phyloP scores from a whole-genome alignment of 371 early-diverging fungal species.

The Lichtheimia ramosa region DNA sequence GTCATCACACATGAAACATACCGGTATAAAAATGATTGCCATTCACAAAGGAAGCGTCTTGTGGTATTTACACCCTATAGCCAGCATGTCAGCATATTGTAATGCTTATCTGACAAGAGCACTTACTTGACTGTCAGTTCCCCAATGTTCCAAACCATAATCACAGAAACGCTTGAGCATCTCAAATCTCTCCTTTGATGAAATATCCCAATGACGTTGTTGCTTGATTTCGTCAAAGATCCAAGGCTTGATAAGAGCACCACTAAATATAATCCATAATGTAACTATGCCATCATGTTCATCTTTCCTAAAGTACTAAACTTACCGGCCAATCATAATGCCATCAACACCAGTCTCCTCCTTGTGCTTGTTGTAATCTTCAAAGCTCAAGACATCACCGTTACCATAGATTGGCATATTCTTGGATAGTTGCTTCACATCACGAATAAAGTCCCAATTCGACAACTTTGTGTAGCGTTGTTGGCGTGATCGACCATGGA shows the following conservation, averaged over 20 bases:
- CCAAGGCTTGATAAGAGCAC: conserved; percentile 97
- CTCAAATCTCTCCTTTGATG: conserved; percentile 88
- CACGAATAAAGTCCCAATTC: conserved; percentile 89
- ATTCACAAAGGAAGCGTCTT: conserved; percentile 89
- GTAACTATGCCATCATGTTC: background rate
- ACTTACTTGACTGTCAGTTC: conserved; percentile 73
- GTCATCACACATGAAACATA: conserved; percentile 15
- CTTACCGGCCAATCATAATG: conserved; percentile 82
- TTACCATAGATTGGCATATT: conserved; percentile 73
- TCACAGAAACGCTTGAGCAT: conserved; percentile 81
- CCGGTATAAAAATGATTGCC: conserved; percentile 83
- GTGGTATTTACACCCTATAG: conserved; percentile 78
- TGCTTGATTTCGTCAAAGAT: conserved; percentile 92
- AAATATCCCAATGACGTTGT: conserved; percentile 88
- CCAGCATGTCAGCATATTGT: background rate
- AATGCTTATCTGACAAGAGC: background rate
- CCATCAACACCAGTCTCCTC: conserved; percentile 75
- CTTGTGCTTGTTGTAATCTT: conserved; percentile 79
- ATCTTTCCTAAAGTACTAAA: background rate
- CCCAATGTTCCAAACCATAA: conserved; percentile 95
- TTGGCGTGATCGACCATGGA: conserved; percentile 92
- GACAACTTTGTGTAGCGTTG: conserved; percentile 91
- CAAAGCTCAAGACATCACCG: conserved; percentile 88
- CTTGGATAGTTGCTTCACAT: conserved; percentile 49
- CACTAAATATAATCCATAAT: conserved; percentile 13